Evolutionary conservation across 1,284 basidiomycete genomes (phyloP).

Genomic region (Austroboletus olivaceoglutinosus): DNA sequence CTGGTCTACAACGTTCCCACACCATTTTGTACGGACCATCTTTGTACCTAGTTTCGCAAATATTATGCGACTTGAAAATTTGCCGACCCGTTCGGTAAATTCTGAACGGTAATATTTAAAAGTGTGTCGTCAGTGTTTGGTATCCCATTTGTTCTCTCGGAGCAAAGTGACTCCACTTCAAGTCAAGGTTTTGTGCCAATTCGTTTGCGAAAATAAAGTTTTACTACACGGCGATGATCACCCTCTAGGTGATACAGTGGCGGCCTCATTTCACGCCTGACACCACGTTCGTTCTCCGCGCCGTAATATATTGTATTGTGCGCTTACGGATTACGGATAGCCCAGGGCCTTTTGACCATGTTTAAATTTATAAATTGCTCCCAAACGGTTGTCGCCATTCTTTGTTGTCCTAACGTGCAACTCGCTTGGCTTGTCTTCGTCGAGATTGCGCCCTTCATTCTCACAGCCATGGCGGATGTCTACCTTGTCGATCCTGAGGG

Average conservation of each 20-base stretch:
- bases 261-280: conserved; percentile 19
- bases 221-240: conserved; percentile 4
- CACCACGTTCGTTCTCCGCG: conserved; percentile 11
- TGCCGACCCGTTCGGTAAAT: background rate
- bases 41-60: conserved; percentile 16
- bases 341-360: background rate
- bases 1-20: background rate
- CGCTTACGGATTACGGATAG: conserved; percentile 17
- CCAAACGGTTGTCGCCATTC: background rate
- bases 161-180: background rate
- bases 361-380: conserved; percentile 22
- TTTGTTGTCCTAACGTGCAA: background rate
- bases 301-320: conserved; percentile 15
- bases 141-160: background rate
- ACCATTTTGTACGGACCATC: conserved; percentile 4
- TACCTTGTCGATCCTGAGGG: conserved; percentile 73
- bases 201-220: conserved; percentile 3
- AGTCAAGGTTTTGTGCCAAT: background rate
- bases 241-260: conserved; percentile 15
- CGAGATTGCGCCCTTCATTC: background rate
- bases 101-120: background rate
- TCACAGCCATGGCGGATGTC: conserved; percentile 56
- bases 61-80: background rate
- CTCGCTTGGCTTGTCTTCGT: background rate
- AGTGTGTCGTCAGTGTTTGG: too few relatives aligned